Conservation (phyloP, 202 grass and related monocot species). For the Cymbopogon flexuosus region DNA sequence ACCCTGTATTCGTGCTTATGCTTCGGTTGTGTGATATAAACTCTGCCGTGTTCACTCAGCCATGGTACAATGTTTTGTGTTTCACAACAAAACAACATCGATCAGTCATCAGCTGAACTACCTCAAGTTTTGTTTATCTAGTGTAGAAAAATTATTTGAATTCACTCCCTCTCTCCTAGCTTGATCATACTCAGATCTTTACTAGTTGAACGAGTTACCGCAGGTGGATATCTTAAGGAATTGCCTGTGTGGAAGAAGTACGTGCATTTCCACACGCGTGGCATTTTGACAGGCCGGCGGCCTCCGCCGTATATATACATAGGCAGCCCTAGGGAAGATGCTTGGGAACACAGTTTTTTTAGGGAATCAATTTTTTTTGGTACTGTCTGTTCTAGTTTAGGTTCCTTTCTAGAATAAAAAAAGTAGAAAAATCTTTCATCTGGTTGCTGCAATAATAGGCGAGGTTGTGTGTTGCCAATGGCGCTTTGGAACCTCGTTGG, state of each 20-base stretch:
- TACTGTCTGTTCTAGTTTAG: neutral
- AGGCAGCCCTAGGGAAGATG: too few relatives aligned
- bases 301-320: too few relatives aligned
- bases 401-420: neutral
- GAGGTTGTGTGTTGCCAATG: neutral
- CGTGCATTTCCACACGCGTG: too few relatives aligned
- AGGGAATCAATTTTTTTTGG: neutral
- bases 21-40: neutral
- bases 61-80: too few relatives aligned
- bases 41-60: too few relatives aligned
- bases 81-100: too few relatives aligned
- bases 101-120: too few relatives aligned
- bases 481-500: neutral
- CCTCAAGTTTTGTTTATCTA: neutral
- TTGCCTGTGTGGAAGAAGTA: too few relatives aligned
- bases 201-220: neutral
- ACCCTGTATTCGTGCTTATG: too few relatives aligned
- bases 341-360: neutral
- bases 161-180: neutral
- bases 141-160: neutral
- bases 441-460: neutral
- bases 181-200: neutral
- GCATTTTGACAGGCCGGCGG: too few relatives aligned
- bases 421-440: neutral
- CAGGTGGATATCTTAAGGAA: too few relatives aligned